Conservation (phyloP, 495 filamentous ascomycete genomes). For the Penicillium egyptiacum region DNA sequence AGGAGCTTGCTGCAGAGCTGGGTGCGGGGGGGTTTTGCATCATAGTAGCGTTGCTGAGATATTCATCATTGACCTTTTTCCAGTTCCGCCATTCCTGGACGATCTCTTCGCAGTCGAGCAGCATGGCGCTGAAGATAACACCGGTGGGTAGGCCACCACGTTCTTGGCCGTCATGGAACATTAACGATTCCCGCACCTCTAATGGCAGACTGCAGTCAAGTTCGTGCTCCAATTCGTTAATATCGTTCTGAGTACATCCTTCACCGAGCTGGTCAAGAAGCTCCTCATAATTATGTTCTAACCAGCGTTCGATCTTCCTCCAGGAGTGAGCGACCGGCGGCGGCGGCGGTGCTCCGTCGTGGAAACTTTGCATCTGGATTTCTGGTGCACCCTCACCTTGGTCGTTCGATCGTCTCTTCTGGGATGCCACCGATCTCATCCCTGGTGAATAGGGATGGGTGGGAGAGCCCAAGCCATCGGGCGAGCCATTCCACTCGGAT, state of each 20-base stretch:
- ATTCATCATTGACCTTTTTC: constrained; percentile 89
- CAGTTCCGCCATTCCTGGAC: constrained; percentile 98
- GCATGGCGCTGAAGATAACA: constrained; percentile 89
- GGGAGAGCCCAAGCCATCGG: constrained; percentile 54
- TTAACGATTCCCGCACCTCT: constrained; percentile 89
- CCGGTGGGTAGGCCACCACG: constrained; percentile 88
- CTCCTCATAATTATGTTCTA: constrained; percentile 92
- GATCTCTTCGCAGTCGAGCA: constrained; percentile 97
- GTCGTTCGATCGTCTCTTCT: constrained; percentile 56
- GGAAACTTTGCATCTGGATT: constrained; percentile 96
- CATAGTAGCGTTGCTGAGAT: constrained; percentile 58
- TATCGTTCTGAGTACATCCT: constrained; percentile 86
- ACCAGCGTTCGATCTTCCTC: constrained; percentile 90
- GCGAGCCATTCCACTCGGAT: constrained; percentile 61
- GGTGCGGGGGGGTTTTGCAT: constrained; percentile 51
- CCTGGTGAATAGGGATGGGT: constrained; percentile 82
- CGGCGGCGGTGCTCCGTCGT: constrained; percentile 84
- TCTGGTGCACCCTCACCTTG: constrained; percentile 67
- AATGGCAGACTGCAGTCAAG: constrained; percentile 91
- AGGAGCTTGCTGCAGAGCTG: constrained; percentile 67
- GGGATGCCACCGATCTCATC: constrained; percentile 69
- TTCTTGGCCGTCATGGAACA: constrained; percentile 93
- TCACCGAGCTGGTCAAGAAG: constrained; percentile 90
- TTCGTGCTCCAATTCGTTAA: constrained; percentile 96
- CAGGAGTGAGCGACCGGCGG: constrained; percentile 88